phyloP scores from a whole-genome alignment of 257 asterid genomes.

The Solanum ossicruentum region DNA sequence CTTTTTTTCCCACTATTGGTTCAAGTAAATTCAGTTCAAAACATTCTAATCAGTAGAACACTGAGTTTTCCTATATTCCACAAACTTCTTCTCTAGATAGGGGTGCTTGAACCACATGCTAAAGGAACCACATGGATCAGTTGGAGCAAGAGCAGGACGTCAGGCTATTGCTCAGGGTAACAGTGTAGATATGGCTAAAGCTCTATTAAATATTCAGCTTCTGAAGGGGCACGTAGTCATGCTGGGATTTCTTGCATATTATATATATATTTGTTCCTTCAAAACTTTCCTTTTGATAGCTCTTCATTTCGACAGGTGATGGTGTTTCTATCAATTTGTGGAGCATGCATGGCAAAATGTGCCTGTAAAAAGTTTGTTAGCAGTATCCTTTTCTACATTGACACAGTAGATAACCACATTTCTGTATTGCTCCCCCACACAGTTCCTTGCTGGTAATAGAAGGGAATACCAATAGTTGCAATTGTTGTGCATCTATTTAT shows the following conservation, averaged over 20 bases:
- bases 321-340: slow-evolving; percentile 85
- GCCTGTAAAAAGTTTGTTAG: slow-evolving; percentile 89
- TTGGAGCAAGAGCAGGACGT: slow-evolving; percentile 74
- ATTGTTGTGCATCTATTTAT: neutral
- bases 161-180: slow-evolving; percentile 90
- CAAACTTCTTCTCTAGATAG: too few species aligned
- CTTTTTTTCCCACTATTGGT: too few species aligned
- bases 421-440: neutral
- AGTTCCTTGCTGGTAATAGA: neutral
- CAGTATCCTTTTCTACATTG: slow-evolving; percentile 53
- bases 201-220: slow-evolving; percentile 83
- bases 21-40: too few species aligned
- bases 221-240: slow-evolving; percentile 63
- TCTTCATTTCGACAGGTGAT: slow-evolving; percentile 50
- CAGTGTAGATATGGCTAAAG: slow-evolving; percentile 62
- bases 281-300: neutral
- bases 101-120: neutral
- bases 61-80: too few species aligned
- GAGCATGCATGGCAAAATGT: slow-evolving; percentile 59
- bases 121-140: slow-evolving; percentile 76
- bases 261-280: neutral
- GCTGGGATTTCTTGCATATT: neutral
- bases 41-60: too few species aligned
- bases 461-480: neutral
- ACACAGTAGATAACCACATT: neutral